Evolutionary conservation across 176 grass and related monocot genomes (phyloP).

Genomic region (maize (Zea mays)): DNA sequence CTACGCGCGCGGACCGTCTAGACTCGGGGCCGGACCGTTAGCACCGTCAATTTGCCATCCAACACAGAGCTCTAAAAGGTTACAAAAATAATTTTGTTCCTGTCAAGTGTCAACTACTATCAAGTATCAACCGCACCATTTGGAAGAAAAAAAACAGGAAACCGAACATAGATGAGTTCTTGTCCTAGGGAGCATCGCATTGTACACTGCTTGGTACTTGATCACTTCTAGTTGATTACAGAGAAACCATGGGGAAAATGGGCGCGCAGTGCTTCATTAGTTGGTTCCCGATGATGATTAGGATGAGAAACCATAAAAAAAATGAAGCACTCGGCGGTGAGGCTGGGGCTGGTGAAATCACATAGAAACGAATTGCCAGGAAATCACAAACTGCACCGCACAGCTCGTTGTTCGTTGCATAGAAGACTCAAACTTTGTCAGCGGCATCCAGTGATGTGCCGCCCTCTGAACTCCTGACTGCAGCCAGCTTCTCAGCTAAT

Average conservation of each 20-base stretch:
- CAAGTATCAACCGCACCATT: not conserved
- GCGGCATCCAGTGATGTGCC: slow-evolving; percentile 38
- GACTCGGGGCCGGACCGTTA: no score
- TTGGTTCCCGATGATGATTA: not conserved
- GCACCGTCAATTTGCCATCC: no score
- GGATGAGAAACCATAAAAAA: not conserved
- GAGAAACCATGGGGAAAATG: slow-evolving; percentile 1
- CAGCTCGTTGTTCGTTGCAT: not conserved
- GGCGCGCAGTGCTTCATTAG: not conserved
- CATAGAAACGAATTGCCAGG: slow-evolving; percentile 2
- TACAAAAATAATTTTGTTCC: not conserved
- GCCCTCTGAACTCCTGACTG: slow-evolving; percentile 44
- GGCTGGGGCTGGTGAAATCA: not conserved
- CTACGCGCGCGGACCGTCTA: no score
- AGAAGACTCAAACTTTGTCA: slow-evolving; percentile 70
- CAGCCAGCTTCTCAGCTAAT: slow-evolving; percentile 81
- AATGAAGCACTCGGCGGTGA: not conserved
- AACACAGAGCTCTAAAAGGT: not conserved
- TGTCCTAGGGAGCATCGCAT: slow-evolving; percentile 19
- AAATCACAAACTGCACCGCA: slow-evolving; percentile 32
- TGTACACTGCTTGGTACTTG: not conserved
- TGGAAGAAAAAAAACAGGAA: not conserved
- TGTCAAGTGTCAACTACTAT: not conserved
- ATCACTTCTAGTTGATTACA: not conserved
- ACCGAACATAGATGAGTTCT: not conserved